Evolutionary conservation across 192 early-diverging fungal genomes (phyloP).

Genomic region (Coemansia sp.): DNA sequence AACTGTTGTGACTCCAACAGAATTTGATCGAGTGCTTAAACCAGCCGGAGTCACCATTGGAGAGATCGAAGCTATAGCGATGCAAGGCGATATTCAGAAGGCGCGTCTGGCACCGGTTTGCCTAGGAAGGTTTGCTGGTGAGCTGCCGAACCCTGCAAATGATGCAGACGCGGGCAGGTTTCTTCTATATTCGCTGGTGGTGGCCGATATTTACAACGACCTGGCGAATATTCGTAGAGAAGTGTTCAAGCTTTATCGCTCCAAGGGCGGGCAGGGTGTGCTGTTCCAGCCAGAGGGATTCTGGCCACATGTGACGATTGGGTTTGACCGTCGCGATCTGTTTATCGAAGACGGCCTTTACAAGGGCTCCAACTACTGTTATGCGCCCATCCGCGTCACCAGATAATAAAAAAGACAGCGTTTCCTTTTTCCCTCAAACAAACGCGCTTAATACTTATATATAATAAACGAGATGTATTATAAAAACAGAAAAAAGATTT

Average conservation of each 20-base stretch:
- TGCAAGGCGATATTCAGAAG: conserved; percentile 57
- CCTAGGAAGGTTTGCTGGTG: conserved; percentile 58
- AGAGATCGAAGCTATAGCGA: conserved; percentile 65
- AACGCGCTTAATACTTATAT: no score
- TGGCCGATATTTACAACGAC: conserved; percentile 51
- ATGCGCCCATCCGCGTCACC: conserved; percentile 47
- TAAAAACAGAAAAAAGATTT: neutral
- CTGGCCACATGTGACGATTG: conserved; percentile 72
- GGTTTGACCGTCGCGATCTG: conserved; percentile 64
- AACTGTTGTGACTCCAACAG: conserved; percentile 71
- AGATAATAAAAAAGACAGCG: neutral
- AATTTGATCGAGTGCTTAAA: conserved; percentile 59
- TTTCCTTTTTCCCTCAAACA: neutral
- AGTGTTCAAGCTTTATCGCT: conserved; percentile 59
- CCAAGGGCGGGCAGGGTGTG: conserved; percentile 69
- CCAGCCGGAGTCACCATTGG: conserved; percentile 64
- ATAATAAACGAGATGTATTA: conserved; percentile 6
- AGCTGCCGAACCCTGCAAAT: conserved; percentile 25
- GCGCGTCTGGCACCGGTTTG: conserved; percentile 62
- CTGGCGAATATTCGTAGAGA: conserved; percentile 57
- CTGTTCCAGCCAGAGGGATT: conserved; percentile 66
- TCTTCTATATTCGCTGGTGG: conserved; percentile 49
- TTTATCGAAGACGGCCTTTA: conserved; percentile 69
- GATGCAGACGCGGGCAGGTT: conserved; percentile 21
- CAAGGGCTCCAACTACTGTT: conserved; percentile 72